phyloP scores from a whole-genome alignment of 805 yeast genomes.

The Saturnispora zaruensis region DNA sequence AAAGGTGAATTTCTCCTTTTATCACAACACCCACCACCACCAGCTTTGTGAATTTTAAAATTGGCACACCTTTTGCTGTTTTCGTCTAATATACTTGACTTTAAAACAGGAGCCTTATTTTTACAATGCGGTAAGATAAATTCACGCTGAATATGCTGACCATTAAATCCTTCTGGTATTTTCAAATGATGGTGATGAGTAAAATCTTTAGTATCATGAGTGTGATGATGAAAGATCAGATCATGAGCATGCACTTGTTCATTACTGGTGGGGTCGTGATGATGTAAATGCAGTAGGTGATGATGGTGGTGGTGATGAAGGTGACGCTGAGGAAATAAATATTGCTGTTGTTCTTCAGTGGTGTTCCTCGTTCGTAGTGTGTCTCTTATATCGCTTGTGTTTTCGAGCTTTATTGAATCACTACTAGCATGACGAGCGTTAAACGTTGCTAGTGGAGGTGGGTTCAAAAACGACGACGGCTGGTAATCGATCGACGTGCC shows the following conservation, averaged over 20 bases:
- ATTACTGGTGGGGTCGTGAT: constrained; percentile 10
- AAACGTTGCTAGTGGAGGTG: constrained; percentile 1
- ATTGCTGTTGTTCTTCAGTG: neutral
- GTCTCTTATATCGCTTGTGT: constrained; percentile 2
- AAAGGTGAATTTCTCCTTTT: neutral
- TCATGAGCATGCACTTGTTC: constrained; percentile 13
- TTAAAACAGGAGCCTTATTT: neutral
- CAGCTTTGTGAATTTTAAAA: neutral
- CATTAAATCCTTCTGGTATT: constrained; percentile 22
- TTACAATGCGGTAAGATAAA: constrained; percentile 23
- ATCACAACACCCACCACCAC: neutral
- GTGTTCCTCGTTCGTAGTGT: neutral
- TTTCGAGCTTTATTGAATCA: neutral
- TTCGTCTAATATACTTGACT: neutral
- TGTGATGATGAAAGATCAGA: constrained; percentile 15
- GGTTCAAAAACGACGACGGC: neutral
- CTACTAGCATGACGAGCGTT: neutral
- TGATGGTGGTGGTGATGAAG: constrained; percentile 13
- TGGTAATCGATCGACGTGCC: neutral
- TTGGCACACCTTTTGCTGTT: neutral
- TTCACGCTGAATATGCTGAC: constrained; percentile 22
- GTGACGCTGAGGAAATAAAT: neutral
- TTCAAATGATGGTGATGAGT: constrained; percentile 27
- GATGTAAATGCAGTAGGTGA: constrained; percentile 15
- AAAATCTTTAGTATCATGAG: constrained; percentile 4